A percentile compares a stretch with the other conserved stretches of the same genome.
Evolutionary conservation across 352 stramenopile species (phyloP).

Genomic region (Phytophthora meadii): DNA sequence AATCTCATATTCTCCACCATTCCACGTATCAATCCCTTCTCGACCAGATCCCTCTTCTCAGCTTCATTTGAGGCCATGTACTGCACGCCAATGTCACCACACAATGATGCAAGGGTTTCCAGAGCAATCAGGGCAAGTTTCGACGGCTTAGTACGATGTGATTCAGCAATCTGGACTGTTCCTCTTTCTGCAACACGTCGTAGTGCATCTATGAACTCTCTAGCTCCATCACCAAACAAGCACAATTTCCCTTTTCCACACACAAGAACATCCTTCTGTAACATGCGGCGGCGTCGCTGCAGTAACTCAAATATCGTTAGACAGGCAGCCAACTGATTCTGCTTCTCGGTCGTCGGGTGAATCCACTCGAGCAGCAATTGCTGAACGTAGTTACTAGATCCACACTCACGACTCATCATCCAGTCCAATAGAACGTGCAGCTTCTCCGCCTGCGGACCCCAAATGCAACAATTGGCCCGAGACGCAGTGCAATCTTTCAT

Average conservation of each 20-base stretch:
- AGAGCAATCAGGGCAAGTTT: constrained; percentile 60
- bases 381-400: constrained; percentile 24
- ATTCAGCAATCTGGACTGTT: constrained; percentile 20
- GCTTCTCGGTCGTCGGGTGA: constrained; percentile 40
- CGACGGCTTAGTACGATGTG: constrained; percentile 49
- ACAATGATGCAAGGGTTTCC: constrained; percentile 57
- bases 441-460: constrained; percentile 55
- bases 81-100: constrained; percentile 35
- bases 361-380: constrained; percentile 49
- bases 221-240: constrained; percentile 21
- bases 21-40: constrained; percentile 4
- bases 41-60: constrained; percentile 3
- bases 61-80: constrained; percentile 22
- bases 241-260: neutral
- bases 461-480: constrained; percentile 66
- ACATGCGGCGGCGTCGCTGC: constrained; percentile 36
- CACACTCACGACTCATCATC: constrained; percentile 40
- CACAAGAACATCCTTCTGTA: neutral
- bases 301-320: constrained; percentile 71
- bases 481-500: constrained; percentile 51
- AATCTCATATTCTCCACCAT: constrained; percentile 28
- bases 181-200: constrained; percentile 25
- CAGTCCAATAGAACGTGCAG: constrained; percentile 59
- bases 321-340: constrained; percentile 57
- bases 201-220: constrained; percentile 27